These are phyloP conservation scores for Boletus fagicola DNA, from an alignment of 768 basidiomycete genomes.

Conservation along the genomic window DNA sequence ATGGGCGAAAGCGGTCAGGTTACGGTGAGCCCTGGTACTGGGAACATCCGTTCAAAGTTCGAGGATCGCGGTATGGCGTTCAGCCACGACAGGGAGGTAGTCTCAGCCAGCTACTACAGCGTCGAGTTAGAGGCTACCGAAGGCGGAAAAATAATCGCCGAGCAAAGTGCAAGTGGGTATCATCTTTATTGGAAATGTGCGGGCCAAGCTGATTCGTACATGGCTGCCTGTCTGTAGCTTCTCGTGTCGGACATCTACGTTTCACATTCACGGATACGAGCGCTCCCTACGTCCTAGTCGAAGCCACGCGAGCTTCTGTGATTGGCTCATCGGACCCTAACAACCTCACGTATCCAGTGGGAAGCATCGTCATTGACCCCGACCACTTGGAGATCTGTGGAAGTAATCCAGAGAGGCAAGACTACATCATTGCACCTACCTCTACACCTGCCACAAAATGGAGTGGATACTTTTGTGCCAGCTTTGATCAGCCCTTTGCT, in stretches of 20 bases:
- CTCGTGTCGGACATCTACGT: conserved; percentile 70
- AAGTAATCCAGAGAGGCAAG: conserved; percentile 66
- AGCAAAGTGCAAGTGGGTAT: conserved; percentile 62
- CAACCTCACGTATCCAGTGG: conserved; percentile 54
- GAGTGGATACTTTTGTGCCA: conserved; percentile 54
- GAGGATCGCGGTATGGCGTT: conserved; percentile 57
- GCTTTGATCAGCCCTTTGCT: conserved; percentile 48
- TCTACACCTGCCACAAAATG: conserved; percentile 40
- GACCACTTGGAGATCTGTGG: conserved; percentile 53
- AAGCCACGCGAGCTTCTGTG: conserved; percentile 62
- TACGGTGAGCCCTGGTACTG: conserved; percentile 56
- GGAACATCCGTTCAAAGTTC: conserved; percentile 50
- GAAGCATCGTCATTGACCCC: conserved; percentile 47
- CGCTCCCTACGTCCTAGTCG: conserved; percentile 60
- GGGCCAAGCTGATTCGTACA: conserved; percentile 1
- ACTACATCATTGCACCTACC: conserved; percentile 62
- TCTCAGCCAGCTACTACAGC: conserved; percentile 54
- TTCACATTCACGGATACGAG: conserved; percentile 56
- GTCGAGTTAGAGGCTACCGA: conserved; percentile 54
- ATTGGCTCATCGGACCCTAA: conserved; percentile 49
- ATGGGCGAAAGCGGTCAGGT: conserved; percentile 78
- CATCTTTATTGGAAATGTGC: not conserved
- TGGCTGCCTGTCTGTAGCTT: conserved; percentile 42
- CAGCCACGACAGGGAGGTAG: conserved; percentile 50
- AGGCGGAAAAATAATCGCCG: conserved; percentile 50